phyloP scores from a whole-genome alignment of 1,284 basidiomycete species.

The Marasmius sp. region DNA sequence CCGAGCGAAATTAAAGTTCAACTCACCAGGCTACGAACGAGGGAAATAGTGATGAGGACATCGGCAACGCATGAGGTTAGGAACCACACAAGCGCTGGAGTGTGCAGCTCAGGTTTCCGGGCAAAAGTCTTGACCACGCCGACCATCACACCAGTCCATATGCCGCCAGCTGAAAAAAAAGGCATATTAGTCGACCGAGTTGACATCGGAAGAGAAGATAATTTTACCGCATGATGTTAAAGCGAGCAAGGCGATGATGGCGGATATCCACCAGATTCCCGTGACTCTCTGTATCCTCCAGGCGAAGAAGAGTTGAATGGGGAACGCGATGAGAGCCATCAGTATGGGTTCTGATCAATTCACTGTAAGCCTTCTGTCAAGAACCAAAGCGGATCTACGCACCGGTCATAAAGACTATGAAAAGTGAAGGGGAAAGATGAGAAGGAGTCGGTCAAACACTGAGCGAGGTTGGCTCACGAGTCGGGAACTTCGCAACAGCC shows the following conservation, averaged over 20 bases:
- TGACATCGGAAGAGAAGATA: neutral
- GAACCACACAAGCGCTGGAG: slow-evolving; percentile 48
- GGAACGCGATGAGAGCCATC: slow-evolving; percentile 44
- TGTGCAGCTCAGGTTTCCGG: slow-evolving; percentile 41
- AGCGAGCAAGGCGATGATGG: slow-evolving; percentile 35
- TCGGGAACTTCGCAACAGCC: slow-evolving; percentile 17
- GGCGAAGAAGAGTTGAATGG: slow-evolving; percentile 54
- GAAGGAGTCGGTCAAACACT: neutral
- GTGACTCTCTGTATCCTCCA: slow-evolving; percentile 48
- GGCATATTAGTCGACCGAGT: neutral
- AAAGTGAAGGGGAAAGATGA: neutral
- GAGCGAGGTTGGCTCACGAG: slow-evolving; percentile 6
- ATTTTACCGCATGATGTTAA: slow-evolving; percentile 36
- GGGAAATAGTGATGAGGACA: slow-evolving; percentile 42
- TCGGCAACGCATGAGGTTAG: slow-evolving; percentile 44
- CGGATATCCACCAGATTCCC: slow-evolving; percentile 36
- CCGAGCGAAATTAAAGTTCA: neutral
- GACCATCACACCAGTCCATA: slow-evolving; percentile 39
- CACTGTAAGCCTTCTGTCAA: neutral
- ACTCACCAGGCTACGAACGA: slow-evolving; percentile 45
- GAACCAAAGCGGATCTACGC: neutral
- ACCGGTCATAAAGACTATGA: slow-evolving; percentile 12
- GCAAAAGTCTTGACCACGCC: slow-evolving; percentile 36
- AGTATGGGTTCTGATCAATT: slow-evolving; percentile 28
- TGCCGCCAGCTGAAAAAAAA: slow-evolving; percentile 38